Percentiles rank a stretch among this genome's conserved stretches.
Conservation (phyloP, 768 basidiomycete genomes). For the Pulveroboletus sp. region DNA sequence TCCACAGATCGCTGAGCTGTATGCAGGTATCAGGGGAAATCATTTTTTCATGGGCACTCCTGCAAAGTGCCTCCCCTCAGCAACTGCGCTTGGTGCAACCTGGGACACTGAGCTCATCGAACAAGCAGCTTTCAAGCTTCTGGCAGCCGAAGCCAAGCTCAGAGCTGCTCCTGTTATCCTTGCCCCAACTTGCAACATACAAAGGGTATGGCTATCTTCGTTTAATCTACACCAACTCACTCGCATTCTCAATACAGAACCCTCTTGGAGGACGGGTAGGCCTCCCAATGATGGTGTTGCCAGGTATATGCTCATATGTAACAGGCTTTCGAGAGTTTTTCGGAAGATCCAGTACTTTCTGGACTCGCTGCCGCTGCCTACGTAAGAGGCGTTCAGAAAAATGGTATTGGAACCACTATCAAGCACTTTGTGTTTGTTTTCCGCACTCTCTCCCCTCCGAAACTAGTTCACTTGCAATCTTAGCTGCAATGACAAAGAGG, state of each 20-base stretch:
- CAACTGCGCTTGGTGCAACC: conserved; percentile 72
- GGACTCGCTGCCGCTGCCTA: conserved; percentile 69
- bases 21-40: conserved; percentile 53
- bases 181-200: conserved; percentile 82
- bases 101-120: conserved; percentile 65
- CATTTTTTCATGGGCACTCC: conserved; percentile 81
- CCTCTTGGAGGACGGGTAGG: conserved; percentile 66
- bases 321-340: conserved; percentile 73
- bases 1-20: not conserved
- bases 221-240: not conserved
- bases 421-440: conserved; percentile 72
- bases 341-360: conserved; percentile 72
- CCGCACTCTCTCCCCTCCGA: not conserved
- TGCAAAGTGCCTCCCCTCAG: conserved; percentile 70
- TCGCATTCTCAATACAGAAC: conserved; percentile 36
- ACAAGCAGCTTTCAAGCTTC: conserved; percentile 55
- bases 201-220: conserved; percentile 45
- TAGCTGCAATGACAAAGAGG: conserved; percentile 78
- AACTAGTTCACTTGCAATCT: not conserved
- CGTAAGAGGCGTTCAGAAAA: conserved; percentile 69
- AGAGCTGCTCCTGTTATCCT: conserved; percentile 64
- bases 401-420: conserved; percentile 72
- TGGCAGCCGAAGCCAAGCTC: conserved; percentile 69
- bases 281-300: not conserved
- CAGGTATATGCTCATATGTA: conserved; percentile 7